phyloP scores from a whole-genome alignment of 805 yeast species.

The Clavispora santaluciae region DNA sequence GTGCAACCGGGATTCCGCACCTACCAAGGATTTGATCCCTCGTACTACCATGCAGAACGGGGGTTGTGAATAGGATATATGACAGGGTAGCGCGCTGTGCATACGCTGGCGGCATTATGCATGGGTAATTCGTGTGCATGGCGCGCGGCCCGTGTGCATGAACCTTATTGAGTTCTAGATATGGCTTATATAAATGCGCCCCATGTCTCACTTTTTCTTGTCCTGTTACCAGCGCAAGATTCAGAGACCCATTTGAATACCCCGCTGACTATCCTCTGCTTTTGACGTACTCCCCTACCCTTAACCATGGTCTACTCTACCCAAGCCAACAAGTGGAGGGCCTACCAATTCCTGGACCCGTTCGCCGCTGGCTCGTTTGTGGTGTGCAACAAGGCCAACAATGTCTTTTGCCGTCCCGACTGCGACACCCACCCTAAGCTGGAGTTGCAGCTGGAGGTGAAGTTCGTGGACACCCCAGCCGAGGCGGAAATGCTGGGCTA shows the following conservation, averaged over 20 bases:
- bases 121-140: not conserved
- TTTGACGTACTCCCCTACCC: not conserved
- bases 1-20: no score
- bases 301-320: conserved; percentile 35
- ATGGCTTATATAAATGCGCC: not conserved
- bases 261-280: not conserved
- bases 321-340: conserved; percentile 51
- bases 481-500: conserved; percentile 45
- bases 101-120: not conserved
- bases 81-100: conserved; percentile 1
- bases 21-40: not conserved
- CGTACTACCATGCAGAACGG: no score
- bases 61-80: not conserved
- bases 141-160: not conserved
- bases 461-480: conserved; percentile 36
- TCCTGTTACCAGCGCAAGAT: not conserved
- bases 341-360: conserved; percentile 63
- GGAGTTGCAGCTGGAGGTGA: conserved; percentile 41
- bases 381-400: conserved; percentile 42
- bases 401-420: conserved; percentile 61
- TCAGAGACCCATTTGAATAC: not conserved
- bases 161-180: not conserved
- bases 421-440: conserved; percentile 49
- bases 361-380: conserved; percentile 56
- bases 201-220: not conserved